Percentiles rank a stretch among this genome's conserved stretches.
Evolutionary conservation across 2,329 filamentous ascomycete species (phyloP).

Genomic region (Scytalidium sp.): DNA sequence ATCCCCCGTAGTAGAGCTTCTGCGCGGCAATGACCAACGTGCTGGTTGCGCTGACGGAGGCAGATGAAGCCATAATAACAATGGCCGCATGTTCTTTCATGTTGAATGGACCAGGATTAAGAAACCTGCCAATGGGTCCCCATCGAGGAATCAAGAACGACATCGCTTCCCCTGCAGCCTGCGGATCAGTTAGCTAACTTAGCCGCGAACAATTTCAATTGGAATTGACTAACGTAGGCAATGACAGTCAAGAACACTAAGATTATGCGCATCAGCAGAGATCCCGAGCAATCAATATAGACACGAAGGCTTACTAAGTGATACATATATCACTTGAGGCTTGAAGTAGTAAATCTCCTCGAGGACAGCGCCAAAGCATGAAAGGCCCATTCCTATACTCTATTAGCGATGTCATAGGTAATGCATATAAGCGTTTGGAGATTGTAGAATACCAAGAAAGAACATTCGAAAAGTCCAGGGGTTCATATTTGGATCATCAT

Average conservation of each 20-base stretch:
- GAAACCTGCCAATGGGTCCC: conserved; percentile 30
- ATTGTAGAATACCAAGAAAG: conserved; percentile 34
- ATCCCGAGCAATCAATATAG: no score
- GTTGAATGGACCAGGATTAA: conserved; percentile 63
- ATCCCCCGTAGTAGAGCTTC: conserved; percentile 56
- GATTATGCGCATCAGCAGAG: not conserved
- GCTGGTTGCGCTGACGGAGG: conserved; percentile 37
- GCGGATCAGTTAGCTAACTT: not conserved
- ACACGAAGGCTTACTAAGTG: conserved; percentile 19
- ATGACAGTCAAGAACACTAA: conserved; percentile 39
- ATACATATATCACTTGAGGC: conserved; percentile 39
- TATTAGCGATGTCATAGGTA: no score
- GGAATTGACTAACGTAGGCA: conserved; percentile 30
- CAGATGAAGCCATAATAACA: conserved; percentile 52
- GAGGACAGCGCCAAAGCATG: conserved; percentile 33
- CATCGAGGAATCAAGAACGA: conserved; percentile 31
- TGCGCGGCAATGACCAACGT: conserved; percentile 71
- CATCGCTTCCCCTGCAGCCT: conserved; percentile 33
- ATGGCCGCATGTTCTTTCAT: conserved; percentile 66
- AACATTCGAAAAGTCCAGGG: conserved; percentile 35
- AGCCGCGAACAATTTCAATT: not conserved
- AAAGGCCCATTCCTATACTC: conserved; percentile 27
- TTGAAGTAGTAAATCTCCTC: conserved; percentile 44
- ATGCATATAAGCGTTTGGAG: no score
- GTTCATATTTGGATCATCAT: conserved; percentile 33